phyloP scores from a whole-genome alignment of 2,329 filamentous ascomycete species.

The Fusarium humuli region DNA sequence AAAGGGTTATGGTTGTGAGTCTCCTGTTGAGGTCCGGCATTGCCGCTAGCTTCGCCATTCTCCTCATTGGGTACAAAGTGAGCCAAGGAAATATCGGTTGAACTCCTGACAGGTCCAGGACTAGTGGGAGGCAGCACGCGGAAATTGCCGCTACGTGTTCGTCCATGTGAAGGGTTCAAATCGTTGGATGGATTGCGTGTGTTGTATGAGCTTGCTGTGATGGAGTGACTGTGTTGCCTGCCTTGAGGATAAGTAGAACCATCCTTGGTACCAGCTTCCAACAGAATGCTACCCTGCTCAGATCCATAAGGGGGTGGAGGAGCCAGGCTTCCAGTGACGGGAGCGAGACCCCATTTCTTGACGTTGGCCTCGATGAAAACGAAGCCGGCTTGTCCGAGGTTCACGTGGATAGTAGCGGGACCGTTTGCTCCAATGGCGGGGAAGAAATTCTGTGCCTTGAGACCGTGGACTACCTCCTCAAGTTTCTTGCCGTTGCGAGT shows the following conservation, averaged over 20 bases:
- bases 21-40: constrained; percentile 41
- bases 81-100: constrained; percentile 94
- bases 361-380: constrained; percentile 99
- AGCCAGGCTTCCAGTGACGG: constrained; percentile 93
- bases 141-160: constrained; percentile 82
- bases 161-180: constrained; percentile 72
- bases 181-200: constrained; percentile 59
- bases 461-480: constrained; percentile 91
- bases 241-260: constrained; percentile 60
- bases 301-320: constrained; percentile 97
- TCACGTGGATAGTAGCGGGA: constrained; percentile 92
- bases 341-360: constrained; percentile 98
- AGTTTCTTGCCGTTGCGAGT: constrained; percentile 98
- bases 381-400: constrained; percentile 97
- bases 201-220: constrained; percentile 52
- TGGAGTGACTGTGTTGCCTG: constrained; percentile 61
- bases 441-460: constrained; percentile 97
- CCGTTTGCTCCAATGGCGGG: constrained; percentile 97
- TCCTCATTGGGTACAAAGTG: constrained; percentile 80
- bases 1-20: constrained; percentile 54
- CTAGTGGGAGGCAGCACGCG: constrained; percentile 81
- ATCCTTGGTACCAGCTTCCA: constrained; percentile 83
- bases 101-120: constrained; percentile 88
- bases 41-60: constrained; percentile 69
- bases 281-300: constrained; percentile 94